These are phyloP conservation scores for Daldinia sp. DNA, from an alignment of 2,329 filamentous ascomycete species.

Conservation along the genomic window DNA sequence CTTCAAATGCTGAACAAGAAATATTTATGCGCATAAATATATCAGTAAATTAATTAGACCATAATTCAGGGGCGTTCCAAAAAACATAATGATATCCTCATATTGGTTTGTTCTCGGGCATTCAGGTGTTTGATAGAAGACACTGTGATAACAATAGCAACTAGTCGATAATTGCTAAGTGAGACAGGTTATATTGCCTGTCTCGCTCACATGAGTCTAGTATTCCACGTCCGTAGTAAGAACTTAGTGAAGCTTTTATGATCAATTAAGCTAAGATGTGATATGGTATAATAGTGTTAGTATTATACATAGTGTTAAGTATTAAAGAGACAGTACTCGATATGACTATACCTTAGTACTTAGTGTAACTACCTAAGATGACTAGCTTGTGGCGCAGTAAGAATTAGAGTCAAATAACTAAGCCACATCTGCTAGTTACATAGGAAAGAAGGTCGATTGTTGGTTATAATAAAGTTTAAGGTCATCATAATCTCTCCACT, in stretches of 20 bases:
- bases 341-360: too few relatives aligned
- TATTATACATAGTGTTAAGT: too few relatives aligned
- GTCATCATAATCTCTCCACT: neutral
- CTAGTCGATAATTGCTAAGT: neutral
- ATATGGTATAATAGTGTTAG: neutral
- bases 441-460: neutral
- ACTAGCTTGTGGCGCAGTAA: slow-evolving; percentile 14
- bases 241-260: neutral
- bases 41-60: neutral
- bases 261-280: neutral
- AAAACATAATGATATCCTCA: neutral
- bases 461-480: neutral
- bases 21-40: neutral
- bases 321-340: too few relatives aligned
- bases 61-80: neutral
- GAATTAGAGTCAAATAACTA: neutral
- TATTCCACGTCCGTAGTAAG: neutral
- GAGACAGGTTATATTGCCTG: neutral
- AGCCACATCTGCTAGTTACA: slow-evolving; percentile 22
- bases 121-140: neutral
- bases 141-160: neutral
- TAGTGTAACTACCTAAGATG: neutral
- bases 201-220: neutral
- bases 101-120: slow-evolving; percentile 1
- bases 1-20: neutral